Percentiles rank a stretch among this genome's conserved stretches.
Conservation (phyloP, 2,329 filamentous ascomycete species). For the Alternaria brassicicola region DNA sequence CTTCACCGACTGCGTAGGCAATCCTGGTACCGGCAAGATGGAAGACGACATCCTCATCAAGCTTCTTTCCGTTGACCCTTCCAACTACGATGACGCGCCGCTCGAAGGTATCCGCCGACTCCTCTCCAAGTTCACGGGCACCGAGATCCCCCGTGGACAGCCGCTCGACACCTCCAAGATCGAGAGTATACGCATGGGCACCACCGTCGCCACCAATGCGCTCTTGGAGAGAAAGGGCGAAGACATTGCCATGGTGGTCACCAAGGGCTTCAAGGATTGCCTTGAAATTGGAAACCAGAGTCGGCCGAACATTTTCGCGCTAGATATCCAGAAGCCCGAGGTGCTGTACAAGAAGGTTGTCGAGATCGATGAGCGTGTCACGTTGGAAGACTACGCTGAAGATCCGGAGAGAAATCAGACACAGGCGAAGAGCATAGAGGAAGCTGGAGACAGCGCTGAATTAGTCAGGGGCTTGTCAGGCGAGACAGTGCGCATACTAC, state of each 20-base stretch:
- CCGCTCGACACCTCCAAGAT: conserved; percentile 81
- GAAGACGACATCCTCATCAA: conserved; percentile 82
- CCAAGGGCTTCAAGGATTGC: conserved; percentile 86
- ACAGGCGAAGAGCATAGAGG: conserved; percentile 58
- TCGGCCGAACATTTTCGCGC: conserved; percentile 86
- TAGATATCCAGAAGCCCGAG: conserved; percentile 85
- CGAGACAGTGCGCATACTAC: conserved; percentile 74
- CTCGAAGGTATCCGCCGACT: conserved; percentile 89
- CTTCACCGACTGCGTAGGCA: conserved; percentile 91
- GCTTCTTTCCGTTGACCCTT: conserved; percentile 85
- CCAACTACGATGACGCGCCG: conserved; percentile 89
- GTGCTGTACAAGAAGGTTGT: conserved; percentile 83
- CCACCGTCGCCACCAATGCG: conserved; percentile 92
- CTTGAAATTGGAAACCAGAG: conserved; percentile 90
- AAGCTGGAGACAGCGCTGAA: conserved; percentile 55
- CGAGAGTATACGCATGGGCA: conserved; percentile 93
- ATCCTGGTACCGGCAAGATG: conserved; percentile 70
- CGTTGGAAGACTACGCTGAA: conserved; percentile 89
- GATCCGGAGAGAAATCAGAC: conserved; percentile 72
- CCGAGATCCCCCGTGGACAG: conserved; percentile 79
- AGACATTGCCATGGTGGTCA: conserved; percentile 84
- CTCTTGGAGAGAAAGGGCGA: conserved; percentile 89
- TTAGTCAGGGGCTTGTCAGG: conserved; percentile 75
- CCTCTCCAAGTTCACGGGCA: conserved; percentile 75
- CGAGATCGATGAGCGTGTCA: conserved; percentile 91